These are phyloP conservation scores for Hibiscus syriacus DNA, from an alignment of 345 rosid genomes.

Conservation along the genomic window DNA sequence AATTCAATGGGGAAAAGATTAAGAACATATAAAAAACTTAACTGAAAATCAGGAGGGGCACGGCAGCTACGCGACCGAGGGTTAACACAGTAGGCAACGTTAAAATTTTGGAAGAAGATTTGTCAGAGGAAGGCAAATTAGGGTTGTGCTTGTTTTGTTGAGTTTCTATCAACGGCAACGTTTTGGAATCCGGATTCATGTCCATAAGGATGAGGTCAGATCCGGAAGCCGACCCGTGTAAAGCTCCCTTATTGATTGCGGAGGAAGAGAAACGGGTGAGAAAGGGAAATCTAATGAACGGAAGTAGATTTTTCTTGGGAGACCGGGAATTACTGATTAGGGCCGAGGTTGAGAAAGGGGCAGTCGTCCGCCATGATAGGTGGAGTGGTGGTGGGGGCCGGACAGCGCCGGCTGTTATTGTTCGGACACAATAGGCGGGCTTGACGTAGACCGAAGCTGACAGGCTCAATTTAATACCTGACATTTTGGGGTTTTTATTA, in stretches of 20 bases:
- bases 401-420: constrained; percentile 15
- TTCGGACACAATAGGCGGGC: constrained; percentile 23
- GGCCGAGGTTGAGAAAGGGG: constrained; percentile 19
- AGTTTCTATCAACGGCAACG: constrained; percentile 24
- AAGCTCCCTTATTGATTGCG: constrained; percentile 16
- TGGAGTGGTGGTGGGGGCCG: neutral
- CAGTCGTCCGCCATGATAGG: constrained; percentile 25
- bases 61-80: constrained; percentile 90
- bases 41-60: constrained; percentile 80
- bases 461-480: neutral
- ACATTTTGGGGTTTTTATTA: neutral
- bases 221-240: constrained; percentile 16
- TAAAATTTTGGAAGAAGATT: constrained; percentile 43
- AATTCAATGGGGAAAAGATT: neutral
- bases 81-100: constrained; percentile 90
- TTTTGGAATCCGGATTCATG: constrained; percentile 50
- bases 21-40: constrained; percentile 13
- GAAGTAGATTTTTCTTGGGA: neutral
- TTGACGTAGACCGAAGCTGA: constrained; percentile 16
- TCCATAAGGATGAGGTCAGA: constrained; percentile 24
- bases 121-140: neutral
- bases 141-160: constrained; percentile 20
- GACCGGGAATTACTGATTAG: constrained; percentile 24
- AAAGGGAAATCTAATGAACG: constrained; percentile 11
- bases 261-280: constrained; percentile 18